Percentiles rank a stretch among this genome's conserved stretches.
Evolutionary conservation across 1,284 basidiomycete species (phyloP).

Genomic region (Papiliotrema flavescens): DNA sequence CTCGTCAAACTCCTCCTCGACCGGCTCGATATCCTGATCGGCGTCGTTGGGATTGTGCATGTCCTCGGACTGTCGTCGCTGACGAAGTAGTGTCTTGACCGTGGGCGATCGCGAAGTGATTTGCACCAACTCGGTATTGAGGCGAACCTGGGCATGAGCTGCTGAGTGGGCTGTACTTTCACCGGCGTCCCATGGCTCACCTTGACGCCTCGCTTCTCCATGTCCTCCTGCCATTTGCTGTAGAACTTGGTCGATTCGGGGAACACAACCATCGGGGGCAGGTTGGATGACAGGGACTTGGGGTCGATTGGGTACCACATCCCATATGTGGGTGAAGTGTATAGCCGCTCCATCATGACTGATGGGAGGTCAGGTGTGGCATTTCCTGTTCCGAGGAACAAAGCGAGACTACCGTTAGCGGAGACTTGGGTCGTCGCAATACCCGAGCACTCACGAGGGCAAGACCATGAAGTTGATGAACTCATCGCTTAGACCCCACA

Average conservation of each 20-base stretch:
- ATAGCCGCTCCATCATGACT: slow-evolving; percentile 51
- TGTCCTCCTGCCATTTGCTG: slow-evolving; percentile 43
- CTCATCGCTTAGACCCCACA: slow-evolving; percentile 59
- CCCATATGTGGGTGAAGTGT: slow-evolving; percentile 50
- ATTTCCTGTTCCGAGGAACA: slow-evolving; percentile 50
- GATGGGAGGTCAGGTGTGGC: slow-evolving; percentile 49
- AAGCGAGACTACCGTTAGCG: slow-evolving; percentile 29
- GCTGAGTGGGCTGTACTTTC: neutral
- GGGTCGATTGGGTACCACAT: slow-evolving; percentile 50
- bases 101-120: slow-evolving; percentile 35
- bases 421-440: neutral
- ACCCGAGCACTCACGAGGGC: slow-evolving; percentile 30
- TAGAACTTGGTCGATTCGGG: slow-evolving; percentile 49
- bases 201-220: slow-evolving; percentile 44
- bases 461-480: slow-evolving; percentile 50
- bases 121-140: slow-evolving; percentile 47
- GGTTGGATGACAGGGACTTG: slow-evolving; percentile 43
- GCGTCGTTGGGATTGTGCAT: slow-evolving; percentile 43
- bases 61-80: slow-evolving; percentile 37
- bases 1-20: slow-evolving; percentile 59
- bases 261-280: slow-evolving; percentile 52
- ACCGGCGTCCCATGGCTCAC: slow-evolving; percentile 17
- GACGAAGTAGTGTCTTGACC: slow-evolving; percentile 39
- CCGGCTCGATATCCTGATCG: slow-evolving; percentile 39
- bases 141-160: slow-evolving; percentile 28